These are phyloP conservation scores for Tieghemostelium lacteum DNA, from an alignment of 78 protist genomes.

Conservation along the genomic window DNA sequence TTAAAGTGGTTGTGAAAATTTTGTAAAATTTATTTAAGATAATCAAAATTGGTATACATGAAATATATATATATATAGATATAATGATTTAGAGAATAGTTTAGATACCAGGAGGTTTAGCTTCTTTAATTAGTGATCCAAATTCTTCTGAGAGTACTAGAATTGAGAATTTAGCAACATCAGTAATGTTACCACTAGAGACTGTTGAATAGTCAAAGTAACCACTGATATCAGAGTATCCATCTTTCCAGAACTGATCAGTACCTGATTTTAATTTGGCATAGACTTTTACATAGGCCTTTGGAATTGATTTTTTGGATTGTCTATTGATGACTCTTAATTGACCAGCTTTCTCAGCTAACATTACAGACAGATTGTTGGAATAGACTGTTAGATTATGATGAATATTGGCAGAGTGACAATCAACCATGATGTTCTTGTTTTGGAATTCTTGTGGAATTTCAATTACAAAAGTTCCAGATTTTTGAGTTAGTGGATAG, in stretches of 20 bases:
- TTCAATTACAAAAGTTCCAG: constrained; percentile 13
- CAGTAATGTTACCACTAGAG: constrained; percentile 34
- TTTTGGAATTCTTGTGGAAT: constrained; percentile 65
- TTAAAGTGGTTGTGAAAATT: no score
- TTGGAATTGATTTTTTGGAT: constrained; percentile 37
- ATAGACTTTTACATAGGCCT: constrained; percentile 67
- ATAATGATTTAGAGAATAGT: no score
- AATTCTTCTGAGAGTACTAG: constrained; percentile 38
- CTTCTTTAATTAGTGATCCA: constrained; percentile 75
- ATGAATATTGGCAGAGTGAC: constrained; percentile 26
- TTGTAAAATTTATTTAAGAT: no score
- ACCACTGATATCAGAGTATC: constrained; percentile 74
- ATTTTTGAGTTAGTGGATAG: constrained; percentile 19
- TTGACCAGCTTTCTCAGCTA: constrained; percentile 72
- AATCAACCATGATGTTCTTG: constrained; percentile 45
- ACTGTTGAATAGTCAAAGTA: constrained; percentile 63
- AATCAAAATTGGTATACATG: no score
- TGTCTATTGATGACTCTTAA: constrained; percentile 37
- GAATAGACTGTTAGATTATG: constrained; percentile 43
- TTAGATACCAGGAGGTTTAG: constrained; percentile 52
- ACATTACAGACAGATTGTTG: constrained; percentile 34
- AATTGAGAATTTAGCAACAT: constrained; percentile 67
- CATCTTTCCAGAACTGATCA: constrained; percentile 67
- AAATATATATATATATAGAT: no score
- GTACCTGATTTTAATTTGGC: constrained; percentile 26